Percentiles rank a stretch among this genome's conserved stretches.
Evolutionary conservation across 2,329 filamentous ascomycete species (phyloP).

Genomic region (Chaetomium olivaceum): DNA sequence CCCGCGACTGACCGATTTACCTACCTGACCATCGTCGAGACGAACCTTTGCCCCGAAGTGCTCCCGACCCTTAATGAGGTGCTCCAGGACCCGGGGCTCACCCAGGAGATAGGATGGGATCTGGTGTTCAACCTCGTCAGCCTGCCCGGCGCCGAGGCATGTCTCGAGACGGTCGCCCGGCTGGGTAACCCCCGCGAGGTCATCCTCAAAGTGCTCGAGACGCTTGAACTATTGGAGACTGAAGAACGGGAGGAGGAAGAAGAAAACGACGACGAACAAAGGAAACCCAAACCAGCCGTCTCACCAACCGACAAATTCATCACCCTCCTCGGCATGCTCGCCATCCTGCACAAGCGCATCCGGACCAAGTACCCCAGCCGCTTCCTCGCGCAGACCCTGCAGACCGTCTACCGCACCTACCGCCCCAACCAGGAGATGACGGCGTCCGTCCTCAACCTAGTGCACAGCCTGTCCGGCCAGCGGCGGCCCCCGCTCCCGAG

Average conservation of each 20-base stretch:
- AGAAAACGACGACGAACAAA: constrained; percentile 36
- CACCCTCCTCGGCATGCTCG: constrained; percentile 68
- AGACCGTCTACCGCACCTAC: constrained; percentile 69
- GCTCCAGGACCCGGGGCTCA: constrained; percentile 62
- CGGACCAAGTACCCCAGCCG: constrained; percentile 76
- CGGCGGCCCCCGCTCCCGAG: constrained; percentile 64
- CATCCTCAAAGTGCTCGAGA: constrained; percentile 76
- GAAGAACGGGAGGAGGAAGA: constrained; percentile 32
- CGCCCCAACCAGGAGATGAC: constrained; percentile 66
- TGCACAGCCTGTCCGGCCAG: constrained; percentile 67
- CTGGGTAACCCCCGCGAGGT: constrained; percentile 80
- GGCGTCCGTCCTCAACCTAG: constrained; percentile 67
- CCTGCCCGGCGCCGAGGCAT: constrained; percentile 66
- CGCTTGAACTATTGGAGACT: constrained; percentile 58
- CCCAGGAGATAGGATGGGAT: constrained; percentile 81
- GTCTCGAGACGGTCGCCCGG: constrained; percentile 72
- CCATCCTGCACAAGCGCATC: constrained; percentile 71
- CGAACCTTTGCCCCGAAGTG: constrained; percentile 66
- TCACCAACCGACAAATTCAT: constrained; percentile 57
- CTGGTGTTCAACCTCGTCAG: constrained; percentile 73
- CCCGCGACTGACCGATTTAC: constrained; percentile 67
- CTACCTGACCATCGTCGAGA: constrained; percentile 76
- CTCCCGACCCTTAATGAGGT: constrained; percentile 67
- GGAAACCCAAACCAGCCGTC: constrained; percentile 21
- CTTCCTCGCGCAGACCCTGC: constrained; percentile 75